These are phyloP conservation scores for Galerina sulciceps DNA, from an alignment of 768 basidiomycete species.

Conservation along the genomic window DNA sequence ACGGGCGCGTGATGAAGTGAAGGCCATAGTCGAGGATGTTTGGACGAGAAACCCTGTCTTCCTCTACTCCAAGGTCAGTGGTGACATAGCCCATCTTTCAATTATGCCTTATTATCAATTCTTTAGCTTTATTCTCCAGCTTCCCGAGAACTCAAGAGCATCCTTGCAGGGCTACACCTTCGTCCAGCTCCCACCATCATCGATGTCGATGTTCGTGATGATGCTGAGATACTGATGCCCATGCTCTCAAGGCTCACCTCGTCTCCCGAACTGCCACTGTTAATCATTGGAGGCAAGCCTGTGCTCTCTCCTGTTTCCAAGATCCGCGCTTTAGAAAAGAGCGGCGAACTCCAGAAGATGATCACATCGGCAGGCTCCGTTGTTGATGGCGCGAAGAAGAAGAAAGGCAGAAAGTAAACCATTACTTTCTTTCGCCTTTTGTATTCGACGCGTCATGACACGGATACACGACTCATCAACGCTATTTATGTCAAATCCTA, in stretches of 20 bases:
- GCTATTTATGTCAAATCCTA: conserved; percentile 1
- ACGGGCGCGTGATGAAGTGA: conserved; percentile 63
- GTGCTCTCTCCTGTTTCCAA: conserved; percentile 53
- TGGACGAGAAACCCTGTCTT: conserved; percentile 80
- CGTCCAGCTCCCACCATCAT: conserved; percentile 68
- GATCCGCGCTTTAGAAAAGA: conserved; percentile 52
- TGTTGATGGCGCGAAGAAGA: conserved; percentile 56
- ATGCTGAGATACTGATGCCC: conserved; percentile 64
- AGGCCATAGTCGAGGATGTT: conserved; percentile 61
- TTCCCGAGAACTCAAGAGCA: conserved; percentile 68
- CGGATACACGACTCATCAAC: conserved; percentile 17
- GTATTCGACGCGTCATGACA: conserved; percentile 22
- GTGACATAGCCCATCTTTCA: conserved; percentile 7
- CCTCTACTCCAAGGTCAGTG: conserved; percentile 69
- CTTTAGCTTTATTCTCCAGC: conserved; percentile 62
- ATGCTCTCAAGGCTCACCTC: conserved; percentile 66
- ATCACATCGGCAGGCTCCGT: conserved; percentile 62
- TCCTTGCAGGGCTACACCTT: conserved; percentile 60
- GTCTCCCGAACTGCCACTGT: conserved; percentile 59
- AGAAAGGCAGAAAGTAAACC: conserved; percentile 46
- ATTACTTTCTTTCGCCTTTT: conserved; percentile 8
- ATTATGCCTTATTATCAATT: conserved; percentile 2
- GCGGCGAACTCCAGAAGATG: conserved; percentile 54
- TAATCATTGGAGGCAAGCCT: conserved; percentile 68
- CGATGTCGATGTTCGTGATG: conserved; percentile 75